phyloP scores from a whole-genome alignment of 495 filamentous ascomycete genomes.

The Penicillium simplicissimum region DNA sequence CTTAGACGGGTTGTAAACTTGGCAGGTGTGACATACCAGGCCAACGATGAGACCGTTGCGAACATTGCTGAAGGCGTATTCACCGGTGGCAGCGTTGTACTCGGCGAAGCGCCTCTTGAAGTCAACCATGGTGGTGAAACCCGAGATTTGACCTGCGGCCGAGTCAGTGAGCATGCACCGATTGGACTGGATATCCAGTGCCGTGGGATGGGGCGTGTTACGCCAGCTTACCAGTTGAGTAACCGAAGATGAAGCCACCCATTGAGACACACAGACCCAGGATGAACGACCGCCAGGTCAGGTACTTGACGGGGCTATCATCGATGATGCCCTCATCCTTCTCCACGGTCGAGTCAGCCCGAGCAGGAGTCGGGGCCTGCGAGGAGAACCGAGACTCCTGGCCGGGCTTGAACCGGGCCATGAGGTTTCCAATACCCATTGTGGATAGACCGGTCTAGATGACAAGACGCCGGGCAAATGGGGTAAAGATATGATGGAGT shows the following conservation, averaged over 20 bases:
- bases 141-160: slow-evolving; percentile 52
- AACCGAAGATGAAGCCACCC: slow-evolving; percentile 78
- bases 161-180: slow-evolving; percentile 5
- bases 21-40: slow-evolving; percentile 42
- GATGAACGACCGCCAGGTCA: slow-evolving; percentile 52
- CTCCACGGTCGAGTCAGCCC: slow-evolving; percentile 40
- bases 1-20: too few species aligned
- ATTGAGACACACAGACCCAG: slow-evolving; percentile 60
- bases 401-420: slow-evolving; percentile 36
- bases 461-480: neutral
- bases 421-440: slow-evolving; percentile 42
- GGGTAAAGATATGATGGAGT: slow-evolving; percentile 4
- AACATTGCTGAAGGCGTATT: slow-evolving; percentile 54
- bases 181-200: neutral
- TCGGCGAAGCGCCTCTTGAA: slow-evolving; percentile 51
- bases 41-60: slow-evolving; percentile 59
- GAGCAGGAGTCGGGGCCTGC: slow-evolving; percentile 39
- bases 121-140: slow-evolving; percentile 63
- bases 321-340: slow-evolving; percentile 45
- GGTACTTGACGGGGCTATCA: slow-evolving; percentile 47
- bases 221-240: slow-evolving; percentile 57
- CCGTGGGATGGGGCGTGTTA: neutral
- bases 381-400: slow-evolving; percentile 37
- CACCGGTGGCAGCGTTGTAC: slow-evolving; percentile 29
- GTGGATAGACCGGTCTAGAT: slow-evolving; percentile 21